A percentile compares a stretch with the other conserved stretches of the same genome.
These are phyloP conservation scores for Leccinum rimulosum DNA, from an alignment of 768 basidiomycete genomes.

Conservation along the genomic window DNA sequence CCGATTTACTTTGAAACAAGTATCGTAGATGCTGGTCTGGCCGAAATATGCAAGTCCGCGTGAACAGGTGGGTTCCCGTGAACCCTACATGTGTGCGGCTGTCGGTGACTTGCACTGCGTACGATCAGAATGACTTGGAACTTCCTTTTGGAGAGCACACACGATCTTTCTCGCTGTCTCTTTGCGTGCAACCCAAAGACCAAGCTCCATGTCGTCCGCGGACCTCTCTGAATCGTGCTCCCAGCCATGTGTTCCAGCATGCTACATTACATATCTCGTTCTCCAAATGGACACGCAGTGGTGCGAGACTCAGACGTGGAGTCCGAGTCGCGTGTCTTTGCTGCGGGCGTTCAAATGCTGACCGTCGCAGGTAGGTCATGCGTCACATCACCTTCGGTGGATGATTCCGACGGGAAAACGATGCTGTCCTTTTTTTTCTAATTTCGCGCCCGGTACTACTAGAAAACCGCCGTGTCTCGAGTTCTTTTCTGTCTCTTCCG, in stretches of 20 bases:
- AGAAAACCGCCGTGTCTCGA: neutral
- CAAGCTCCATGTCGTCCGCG: constrained; percentile 23
- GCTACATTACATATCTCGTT: constrained; percentile 14
- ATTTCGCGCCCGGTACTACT: constrained; percentile 4
- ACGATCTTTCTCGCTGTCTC: constrained; percentile 9
- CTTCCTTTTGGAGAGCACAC: constrained; percentile 15
- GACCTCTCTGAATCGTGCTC: constrained; percentile 14
- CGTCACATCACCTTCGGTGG: neutral
- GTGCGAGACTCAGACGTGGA: constrained; percentile 4
- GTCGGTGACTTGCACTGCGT: constrained; percentile 4
- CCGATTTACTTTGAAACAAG: neutral
- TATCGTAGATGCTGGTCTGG: constrained; percentile 7
- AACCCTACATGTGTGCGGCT: neutral
- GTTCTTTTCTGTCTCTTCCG: neutral
- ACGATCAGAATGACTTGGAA: constrained; percentile 3
- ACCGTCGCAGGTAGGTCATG: constrained; percentile 3
- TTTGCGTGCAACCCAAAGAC: constrained; percentile 12
- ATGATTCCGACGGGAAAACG: constrained; percentile 2
- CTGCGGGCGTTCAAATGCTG: neutral
- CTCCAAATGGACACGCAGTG: constrained; percentile 5
- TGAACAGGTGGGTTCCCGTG: constrained; percentile 9
- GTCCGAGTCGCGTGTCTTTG: constrained; percentile 6
- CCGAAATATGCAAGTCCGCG: constrained; percentile 1
- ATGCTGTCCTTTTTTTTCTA: neutral
- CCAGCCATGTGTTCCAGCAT: constrained; percentile 9